Conservation (phyloP, 1,284 basidiomycete genomes). For the Somion occarium region DNA sequence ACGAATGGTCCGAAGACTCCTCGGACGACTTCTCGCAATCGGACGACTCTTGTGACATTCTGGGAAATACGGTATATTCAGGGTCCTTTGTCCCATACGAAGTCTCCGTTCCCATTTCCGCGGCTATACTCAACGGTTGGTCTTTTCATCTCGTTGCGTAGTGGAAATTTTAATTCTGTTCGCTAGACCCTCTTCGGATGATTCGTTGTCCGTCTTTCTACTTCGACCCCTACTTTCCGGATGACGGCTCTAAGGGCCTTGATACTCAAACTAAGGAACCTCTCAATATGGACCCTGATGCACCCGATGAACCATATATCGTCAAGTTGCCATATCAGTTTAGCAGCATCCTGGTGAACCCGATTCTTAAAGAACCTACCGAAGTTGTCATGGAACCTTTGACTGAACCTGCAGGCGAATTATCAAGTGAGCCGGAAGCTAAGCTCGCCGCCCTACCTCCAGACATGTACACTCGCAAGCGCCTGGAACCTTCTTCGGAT, state of each 20-base stretch:
- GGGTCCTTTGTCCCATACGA: neutral
- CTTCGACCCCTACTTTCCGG: neutral
- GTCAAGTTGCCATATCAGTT: neutral
- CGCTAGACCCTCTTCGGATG: neutral
- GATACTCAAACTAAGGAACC: neutral
- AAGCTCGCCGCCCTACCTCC: too few relatives aligned
- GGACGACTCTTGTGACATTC: neutral
- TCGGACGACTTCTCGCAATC: too few relatives aligned
- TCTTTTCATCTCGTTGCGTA: too few relatives aligned
- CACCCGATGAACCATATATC: neutral
- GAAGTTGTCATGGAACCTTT: too few relatives aligned
- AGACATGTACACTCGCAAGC: too few relatives aligned
- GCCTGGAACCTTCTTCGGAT: too few relatives aligned
- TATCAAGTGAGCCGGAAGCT: too few relatives aligned
- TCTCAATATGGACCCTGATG: neutral
- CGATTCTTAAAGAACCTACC: too few relatives aligned
- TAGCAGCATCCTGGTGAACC: neutral
- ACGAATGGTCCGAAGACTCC: neutral
- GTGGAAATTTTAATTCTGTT: neutral
- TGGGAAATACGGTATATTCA: neutral
- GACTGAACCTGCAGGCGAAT: too few relatives aligned
- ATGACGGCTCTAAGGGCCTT: neutral
- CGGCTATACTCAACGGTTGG: too few relatives aligned
- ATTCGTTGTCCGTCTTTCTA: neutral
- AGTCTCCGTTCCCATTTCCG: neutral